Evolutionary conservation across 2,329 filamentous ascomycete genomes (phyloP).

Genomic region (Fusarium foetens): DNA sequence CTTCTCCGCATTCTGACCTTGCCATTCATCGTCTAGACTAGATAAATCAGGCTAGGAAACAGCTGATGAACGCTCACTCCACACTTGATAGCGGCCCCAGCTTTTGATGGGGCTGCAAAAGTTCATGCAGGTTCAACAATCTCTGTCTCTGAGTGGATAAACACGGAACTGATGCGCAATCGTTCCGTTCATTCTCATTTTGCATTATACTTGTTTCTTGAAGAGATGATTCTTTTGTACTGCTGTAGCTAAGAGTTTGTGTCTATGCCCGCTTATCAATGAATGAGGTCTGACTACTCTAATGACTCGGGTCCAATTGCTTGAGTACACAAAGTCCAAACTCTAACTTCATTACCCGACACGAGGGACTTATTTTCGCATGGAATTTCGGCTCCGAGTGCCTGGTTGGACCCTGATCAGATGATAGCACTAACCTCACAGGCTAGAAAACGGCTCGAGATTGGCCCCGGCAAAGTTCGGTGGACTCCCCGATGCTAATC

Average conservation of each 20-base stretch:
- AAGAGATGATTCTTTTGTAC: accelerated
- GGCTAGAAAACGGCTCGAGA: background rate
- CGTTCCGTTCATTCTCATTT: background rate
- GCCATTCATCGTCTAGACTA: background rate
- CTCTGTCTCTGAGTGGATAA: background rate
- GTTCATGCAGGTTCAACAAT: background rate
- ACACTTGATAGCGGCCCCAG: constrained; percentile 5
- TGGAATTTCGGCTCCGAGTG: background rate
- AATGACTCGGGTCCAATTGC: background rate
- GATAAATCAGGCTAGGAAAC: background rate
- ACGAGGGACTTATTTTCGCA: background rate
- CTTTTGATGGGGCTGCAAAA: background rate
- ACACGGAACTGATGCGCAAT: background rate
- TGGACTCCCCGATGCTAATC: constrained; percentile 47
- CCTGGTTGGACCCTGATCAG: background rate
- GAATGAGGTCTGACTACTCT: accelerated
- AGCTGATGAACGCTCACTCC: constrained; percentile 8
- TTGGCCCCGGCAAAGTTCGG: constrained; percentile 9
- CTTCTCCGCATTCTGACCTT: constrained; percentile 7
- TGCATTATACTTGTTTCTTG: background rate
- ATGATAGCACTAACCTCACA: background rate
- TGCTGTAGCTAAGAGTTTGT: accelerated
- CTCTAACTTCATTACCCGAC: background rate
- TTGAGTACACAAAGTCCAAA: background rate
- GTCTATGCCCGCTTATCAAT: accelerated